These are phyloP conservation scores for Xylaria digitata DNA, from an alignment of 2,329 filamentous ascomycete genomes.

Conservation along the genomic window DNA sequence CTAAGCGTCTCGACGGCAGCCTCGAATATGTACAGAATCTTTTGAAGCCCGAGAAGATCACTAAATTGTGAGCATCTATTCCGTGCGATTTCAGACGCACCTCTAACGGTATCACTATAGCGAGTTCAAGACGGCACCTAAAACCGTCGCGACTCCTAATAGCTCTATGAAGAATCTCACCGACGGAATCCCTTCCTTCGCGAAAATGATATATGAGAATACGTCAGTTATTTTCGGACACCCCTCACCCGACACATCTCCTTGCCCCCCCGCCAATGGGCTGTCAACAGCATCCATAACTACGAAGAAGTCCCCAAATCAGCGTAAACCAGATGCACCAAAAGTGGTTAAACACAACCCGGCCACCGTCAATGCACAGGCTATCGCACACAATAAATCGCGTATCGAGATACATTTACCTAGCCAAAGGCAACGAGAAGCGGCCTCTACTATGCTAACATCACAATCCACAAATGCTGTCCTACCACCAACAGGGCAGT, in stretches of 20 bases:
- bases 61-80: constrained; percentile 68
- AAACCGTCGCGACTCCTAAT: constrained; percentile 47
- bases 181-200: constrained; percentile 62
- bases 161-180: constrained; percentile 50
- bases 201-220: constrained; percentile 60
- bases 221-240: constrained; percentile 56
- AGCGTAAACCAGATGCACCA: constrained; percentile 46
- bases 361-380: constrained; percentile 49
- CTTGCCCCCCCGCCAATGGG: constrained; percentile 46
- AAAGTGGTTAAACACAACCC: constrained; percentile 58
- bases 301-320: constrained; percentile 50
- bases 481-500: constrained; percentile 32
- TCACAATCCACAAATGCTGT: constrained; percentile 31
- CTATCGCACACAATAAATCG: constrained; percentile 45
- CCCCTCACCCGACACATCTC: constrained; percentile 53
- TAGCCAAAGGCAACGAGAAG: constrained; percentile 44
- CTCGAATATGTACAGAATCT: constrained; percentile 80
- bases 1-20: constrained; percentile 75
- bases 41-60: constrained; percentile 76
- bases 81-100: not conserved
- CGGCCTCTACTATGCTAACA: constrained; percentile 38
- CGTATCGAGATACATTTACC: constrained; percentile 49
- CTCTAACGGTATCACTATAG: constrained; percentile 51
- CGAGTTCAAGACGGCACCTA: constrained; percentile 67
- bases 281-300: constrained; percentile 45